These are phyloP conservation scores for Inonotus hispidus DNA, from an alignment of 1,284 basidiomycete species.

Conservation along the genomic window DNA sequence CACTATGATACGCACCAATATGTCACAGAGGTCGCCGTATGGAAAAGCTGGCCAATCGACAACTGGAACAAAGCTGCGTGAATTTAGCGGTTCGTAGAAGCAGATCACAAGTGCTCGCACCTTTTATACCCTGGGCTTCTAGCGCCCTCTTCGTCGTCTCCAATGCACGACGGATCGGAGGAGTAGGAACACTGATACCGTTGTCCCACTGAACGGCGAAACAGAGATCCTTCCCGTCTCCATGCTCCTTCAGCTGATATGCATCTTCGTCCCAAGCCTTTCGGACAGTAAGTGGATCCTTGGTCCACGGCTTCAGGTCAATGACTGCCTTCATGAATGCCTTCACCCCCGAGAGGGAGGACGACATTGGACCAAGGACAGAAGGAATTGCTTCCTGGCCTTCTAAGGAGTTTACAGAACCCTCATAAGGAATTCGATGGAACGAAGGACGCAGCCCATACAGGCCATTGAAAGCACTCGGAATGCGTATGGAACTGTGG, in stretches of 20 bases:
- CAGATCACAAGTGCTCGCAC: conserved; percentile 27
- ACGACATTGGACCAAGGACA: conserved; percentile 68
- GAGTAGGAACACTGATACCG: conserved; percentile 59
- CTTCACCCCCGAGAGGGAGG: conserved; percentile 52
- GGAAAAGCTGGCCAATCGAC: conserved; percentile 40
- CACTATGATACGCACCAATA: conserved; percentile 29
- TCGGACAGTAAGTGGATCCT: conserved; percentile 56
- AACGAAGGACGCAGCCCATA: conserved; percentile 71
- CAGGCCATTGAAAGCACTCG: conserved; percentile 57
- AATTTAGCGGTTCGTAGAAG: conserved; percentile 4
- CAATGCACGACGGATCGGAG: conserved; percentile 64
- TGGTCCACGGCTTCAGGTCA: conserved; percentile 58
- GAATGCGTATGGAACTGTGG: conserved; percentile 61
- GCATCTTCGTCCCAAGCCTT: conserved; percentile 62
- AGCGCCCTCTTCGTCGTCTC: conserved; percentile 53
- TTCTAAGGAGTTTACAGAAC: conserved; percentile 54
- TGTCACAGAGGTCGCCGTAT: conserved; percentile 32
- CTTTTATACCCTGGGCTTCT: conserved; percentile 60
- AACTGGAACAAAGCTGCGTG: conserved; percentile 22
- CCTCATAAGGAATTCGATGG: conserved; percentile 65
- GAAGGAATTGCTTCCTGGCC: conserved; percentile 69
- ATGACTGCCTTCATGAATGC: conserved; percentile 58
- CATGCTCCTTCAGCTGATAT: conserved; percentile 56
- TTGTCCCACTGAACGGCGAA: conserved; percentile 64
- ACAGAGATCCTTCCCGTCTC: conserved; percentile 48